Evolutionary conservation across 495 filamentous ascomycete species (phyloP).

Genomic region (Aspergillus bertholletiae): DNA sequence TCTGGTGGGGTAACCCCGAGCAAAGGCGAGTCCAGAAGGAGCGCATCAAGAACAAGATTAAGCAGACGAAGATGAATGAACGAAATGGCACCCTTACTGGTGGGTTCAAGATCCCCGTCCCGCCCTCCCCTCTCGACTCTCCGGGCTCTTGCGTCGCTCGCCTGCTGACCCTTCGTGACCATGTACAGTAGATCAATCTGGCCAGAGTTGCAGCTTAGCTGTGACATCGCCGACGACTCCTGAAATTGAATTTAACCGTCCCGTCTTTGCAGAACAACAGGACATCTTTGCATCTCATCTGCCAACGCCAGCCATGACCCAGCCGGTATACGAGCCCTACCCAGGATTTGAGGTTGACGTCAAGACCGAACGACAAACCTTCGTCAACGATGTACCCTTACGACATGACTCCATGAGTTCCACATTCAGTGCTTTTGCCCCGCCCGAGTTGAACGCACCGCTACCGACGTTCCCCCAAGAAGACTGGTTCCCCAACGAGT

Average conservation of each 20-base stretch:
- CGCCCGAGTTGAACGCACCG: constrained; percentile 64
- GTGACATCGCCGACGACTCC: constrained; percentile 61
- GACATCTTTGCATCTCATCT: constrained; percentile 55
- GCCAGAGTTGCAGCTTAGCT: constrained; percentile 17
- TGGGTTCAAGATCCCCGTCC: too few species aligned
- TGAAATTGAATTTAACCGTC: constrained; percentile 72
- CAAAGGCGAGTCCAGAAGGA: constrained; percentile 85
- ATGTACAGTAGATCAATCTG: constrained; percentile 12
- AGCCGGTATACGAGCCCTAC: constrained; percentile 39
- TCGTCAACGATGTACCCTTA: constrained; percentile 83
- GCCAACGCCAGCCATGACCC: constrained; percentile 33
- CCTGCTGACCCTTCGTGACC: background rate
- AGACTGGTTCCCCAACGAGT: constrained; percentile 74
- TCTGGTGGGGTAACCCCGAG: constrained; percentile 95
- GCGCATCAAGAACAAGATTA: constrained; percentile 93
- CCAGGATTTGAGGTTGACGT: constrained; percentile 91
- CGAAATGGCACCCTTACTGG: constrained; percentile 56
- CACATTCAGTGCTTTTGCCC: constrained; percentile 80
- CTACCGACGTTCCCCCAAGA: constrained; percentile 66
- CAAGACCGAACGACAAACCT: constrained; percentile 92
- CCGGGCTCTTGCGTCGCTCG: background rate
- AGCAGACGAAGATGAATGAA: constrained; percentile 89
- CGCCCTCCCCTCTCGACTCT: background rate
- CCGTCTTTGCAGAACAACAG: constrained; percentile 52
- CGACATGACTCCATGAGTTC: constrained; percentile 79